These are phyloP conservation scores for Alloascoidea africana DNA, from an alignment of 805 yeast genomes.

Conservation along the genomic window DNA sequence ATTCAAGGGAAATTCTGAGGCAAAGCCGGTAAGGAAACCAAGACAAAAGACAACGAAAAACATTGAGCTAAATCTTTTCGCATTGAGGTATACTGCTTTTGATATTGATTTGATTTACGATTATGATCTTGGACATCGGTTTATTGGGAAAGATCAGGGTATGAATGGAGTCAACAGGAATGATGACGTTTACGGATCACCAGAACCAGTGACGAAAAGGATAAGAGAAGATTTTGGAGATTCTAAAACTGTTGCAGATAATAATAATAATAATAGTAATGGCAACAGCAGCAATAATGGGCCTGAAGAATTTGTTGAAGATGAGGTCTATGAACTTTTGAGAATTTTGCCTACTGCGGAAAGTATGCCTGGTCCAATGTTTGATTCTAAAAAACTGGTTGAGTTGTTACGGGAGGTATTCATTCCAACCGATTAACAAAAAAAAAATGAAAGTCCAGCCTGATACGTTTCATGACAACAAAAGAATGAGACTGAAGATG, in stretches of 20 bases:
- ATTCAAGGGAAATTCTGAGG: slow-evolving; percentile 13
- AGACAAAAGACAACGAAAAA: slow-evolving; percentile 9
- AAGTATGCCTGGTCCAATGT: slow-evolving; percentile 35
- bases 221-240: slow-evolving; percentile 4
- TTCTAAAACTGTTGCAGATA: slow-evolving; percentile 9
- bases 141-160: neutral
- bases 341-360: slow-evolving; percentile 46
- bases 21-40: neutral
- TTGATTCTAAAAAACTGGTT: slow-evolving; percentile 40
- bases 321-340: slow-evolving; percentile 33
- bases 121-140: neutral
- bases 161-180: neutral
- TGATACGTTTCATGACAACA: no score
- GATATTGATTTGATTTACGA: neutral
- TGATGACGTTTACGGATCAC: neutral
- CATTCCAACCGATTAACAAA: slow-evolving; percentile 14
- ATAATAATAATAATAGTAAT: slow-evolving; percentile 9
- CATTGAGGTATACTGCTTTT: slow-evolving; percentile 2
- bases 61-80: slow-evolving; percentile 2
- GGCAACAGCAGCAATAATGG: slow-evolving; percentile 10
- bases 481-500: no score
- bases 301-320: slow-evolving; percentile 17
- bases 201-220: slow-evolving; percentile 5
- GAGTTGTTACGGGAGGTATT: slow-evolving; percentile 10
- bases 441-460: no score